These are phyloP conservation scores for Verticillium nubilum DNA, from an alignment of 2,329 filamentous ascomycete species.

Conservation along the genomic window DNA sequence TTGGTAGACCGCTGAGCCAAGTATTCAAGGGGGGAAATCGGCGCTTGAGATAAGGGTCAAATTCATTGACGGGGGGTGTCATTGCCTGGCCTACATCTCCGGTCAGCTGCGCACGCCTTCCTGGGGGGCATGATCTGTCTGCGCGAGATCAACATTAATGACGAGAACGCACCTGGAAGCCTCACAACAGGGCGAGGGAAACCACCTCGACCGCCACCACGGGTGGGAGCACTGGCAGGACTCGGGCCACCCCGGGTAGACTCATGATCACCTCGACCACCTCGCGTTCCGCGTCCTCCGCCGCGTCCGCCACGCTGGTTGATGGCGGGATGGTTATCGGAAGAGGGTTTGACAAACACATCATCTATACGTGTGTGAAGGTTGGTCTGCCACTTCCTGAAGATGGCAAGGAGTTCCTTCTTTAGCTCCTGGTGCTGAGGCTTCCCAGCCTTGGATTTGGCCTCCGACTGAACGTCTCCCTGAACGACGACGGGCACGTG, in stretches of 20 bases:
- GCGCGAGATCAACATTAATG: neutral
- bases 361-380: conserved; percentile 68
- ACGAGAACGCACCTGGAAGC: neutral
- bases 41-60: conserved; percentile 40
- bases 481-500: conserved; percentile 24
- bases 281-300: conserved; percentile 8
- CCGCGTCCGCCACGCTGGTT: conserved; percentile 21
- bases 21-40: conserved; percentile 57
- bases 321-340: conserved; percentile 7
- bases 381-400: conserved; percentile 72
- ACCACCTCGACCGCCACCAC: conserved; percentile 9
- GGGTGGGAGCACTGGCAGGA: conserved; percentile 6
- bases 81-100: conserved; percentile 14
- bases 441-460: neutral
- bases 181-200: neutral
- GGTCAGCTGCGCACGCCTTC: neutral
- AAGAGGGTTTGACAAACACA: conserved; percentile 46
- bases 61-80: neutral
- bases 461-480: neutral
- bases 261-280: conserved; percentile 10
- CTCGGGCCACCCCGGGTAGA: conserved; percentile 6
- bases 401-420: conserved; percentile 63
- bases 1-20: conserved; percentile 50
- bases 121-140: neutral
- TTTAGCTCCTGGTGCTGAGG: conserved; percentile 48